Percentiles rank a stretch among this genome's conserved stretches.
These are phyloP conservation scores for Lipomyces spencermartinsiae DNA, from an alignment of 805 yeast genomes.

Conservation along the genomic window DNA sequence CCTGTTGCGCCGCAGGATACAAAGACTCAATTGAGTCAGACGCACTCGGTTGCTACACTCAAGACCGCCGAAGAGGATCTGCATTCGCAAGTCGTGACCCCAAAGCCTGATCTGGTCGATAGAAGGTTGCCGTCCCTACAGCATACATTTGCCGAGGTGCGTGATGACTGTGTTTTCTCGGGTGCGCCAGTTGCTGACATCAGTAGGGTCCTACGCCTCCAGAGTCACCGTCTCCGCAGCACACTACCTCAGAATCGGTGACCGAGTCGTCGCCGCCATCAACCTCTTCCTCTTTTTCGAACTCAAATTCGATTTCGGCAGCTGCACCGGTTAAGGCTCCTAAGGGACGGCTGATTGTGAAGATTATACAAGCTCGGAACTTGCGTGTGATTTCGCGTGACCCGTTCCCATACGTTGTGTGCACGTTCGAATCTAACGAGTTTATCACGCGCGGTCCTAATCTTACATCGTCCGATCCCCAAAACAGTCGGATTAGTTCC, in stretches of 20 bases:
- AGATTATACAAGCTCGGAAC: slow-evolving; percentile 78
- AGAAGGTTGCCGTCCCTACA: slow-evolving; percentile 30
- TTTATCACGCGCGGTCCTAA: slow-evolving; percentile 82
- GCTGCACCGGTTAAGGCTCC: slow-evolving; percentile 52
- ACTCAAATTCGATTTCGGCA: slow-evolving; percentile 6
- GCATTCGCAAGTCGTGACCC: slow-evolving; percentile 21
- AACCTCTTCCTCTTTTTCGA: slow-evolving; percentile 23
- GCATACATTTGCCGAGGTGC: slow-evolving; percentile 20
- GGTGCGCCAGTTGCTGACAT: background rate
- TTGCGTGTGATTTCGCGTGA: slow-evolving; percentile 60
- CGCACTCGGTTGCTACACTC: background rate
- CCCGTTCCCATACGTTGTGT: slow-evolving; percentile 80
- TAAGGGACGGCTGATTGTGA: slow-evolving; percentile 82
- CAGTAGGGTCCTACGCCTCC: slow-evolving; percentile 13
- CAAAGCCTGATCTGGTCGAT: slow-evolving; percentile 34
- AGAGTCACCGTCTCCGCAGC: slow-evolving; percentile 14
- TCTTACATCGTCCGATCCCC: slow-evolving; percentile 26
- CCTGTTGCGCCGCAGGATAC: slow-evolving; percentile 8
- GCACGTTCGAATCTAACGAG: slow-evolving; percentile 90
- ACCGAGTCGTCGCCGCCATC: slow-evolving; percentile 24
- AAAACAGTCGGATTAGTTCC: slow-evolving; percentile 29
- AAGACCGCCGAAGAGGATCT: slow-evolving; percentile 6
- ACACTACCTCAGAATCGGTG: background rate
- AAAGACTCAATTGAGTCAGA: background rate
- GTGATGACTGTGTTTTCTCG: background rate